Evolutionary conservation across 1,284 basidiomycete genomes (phyloP), one percentile per base, ranked within the genome.

Genomic region (Naganishia albida): DNA sequence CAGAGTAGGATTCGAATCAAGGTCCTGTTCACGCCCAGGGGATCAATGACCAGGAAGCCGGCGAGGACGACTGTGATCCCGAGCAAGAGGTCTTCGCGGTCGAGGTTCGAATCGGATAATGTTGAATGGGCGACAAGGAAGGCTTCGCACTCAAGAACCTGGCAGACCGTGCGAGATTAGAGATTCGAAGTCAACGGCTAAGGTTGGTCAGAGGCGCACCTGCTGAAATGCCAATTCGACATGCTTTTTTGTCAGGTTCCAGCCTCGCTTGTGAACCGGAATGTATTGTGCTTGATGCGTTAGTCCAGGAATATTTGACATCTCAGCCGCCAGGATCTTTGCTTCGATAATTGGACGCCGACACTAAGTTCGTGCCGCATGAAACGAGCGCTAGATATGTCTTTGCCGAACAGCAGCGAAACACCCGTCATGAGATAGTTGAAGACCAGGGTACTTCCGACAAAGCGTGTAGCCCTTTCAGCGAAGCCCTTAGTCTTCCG

Each of bases 11-110:
- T 23, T 13, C 49, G 44, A 39, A 50, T 13, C 34, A 49, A 15
- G 6, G 3, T 7, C n/a, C 3, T 4, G 34, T n/a, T 49, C 2
- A 49, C 15, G 18, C 56, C 46, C 2, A 46, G 26, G 20, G 56
- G 46, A 60, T 60, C 56, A 20, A 50, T 60, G 7, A 50, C 20
- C 2, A 60, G 23, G 26, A 49, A 49, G 6, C 56, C 56, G 16
- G 20, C 30, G 30, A 40, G 10, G 25, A 60, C 12, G 34, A 39
- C 20, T 25, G 12, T 30, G 18, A 60, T 20, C 7, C 56, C 48
- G 20, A 18, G 4, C 10, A 60, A 16, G 4, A 60, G 13, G 6
- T 60, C 56, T 15, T 26, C 20, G 2, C 28, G n/a, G 2, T 60
- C 56, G 46, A 60, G 26, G 23, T 23, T 25, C 2, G 34, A 20